Evolutionary conservation across 2,329 filamentous ascomycete species (phyloP), one percentile per base, ranked within the genome.

Genomic region (Keithomyces neogunnii): DNA sequence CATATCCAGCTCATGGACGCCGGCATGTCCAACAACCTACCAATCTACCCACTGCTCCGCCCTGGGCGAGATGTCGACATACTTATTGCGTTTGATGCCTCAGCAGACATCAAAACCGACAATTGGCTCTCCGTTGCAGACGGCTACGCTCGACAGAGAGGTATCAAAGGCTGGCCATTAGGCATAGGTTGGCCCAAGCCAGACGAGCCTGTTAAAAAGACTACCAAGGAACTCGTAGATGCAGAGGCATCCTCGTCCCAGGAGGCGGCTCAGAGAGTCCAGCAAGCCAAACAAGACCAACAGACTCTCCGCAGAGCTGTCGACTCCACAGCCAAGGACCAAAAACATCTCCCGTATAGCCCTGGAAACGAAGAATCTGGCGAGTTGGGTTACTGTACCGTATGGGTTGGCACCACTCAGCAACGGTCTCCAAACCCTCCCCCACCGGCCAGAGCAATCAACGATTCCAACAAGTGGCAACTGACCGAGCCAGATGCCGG

Each of bases 21-120:
- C 2, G 93, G 93, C 48, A 99, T 99, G 93, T 95, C 88, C 57
- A 97, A 99, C 66, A 99, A 99, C 63, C 75, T 99, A 7, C 93
- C 93, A 2, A 91, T 97, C 42, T 99, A 99, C 65, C 93, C 93
- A 0, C 78, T 97, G 3, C 82, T 99, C 19, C 84, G 93, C 9
- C 89, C 89, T 0, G 92, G 91, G 2, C 81, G 93, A 36, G 80
- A 95, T 51, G 85, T 99, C 5, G 93, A 99, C 60, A 78, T 99
- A 43, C 74, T 97, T 45, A 81, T 99, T 45, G 89, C 91, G 3
- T 99, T 99, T 65, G 93, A 99, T 66, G 90, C 90, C 3, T 95
- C 89, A 1, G 91, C 91, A 26, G 93, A 99, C 60, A 88, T 96
- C 53, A 89, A 86, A 64, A 88, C 87, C 5, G 91, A 96, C 62